phyloP scores from a whole-genome alignment of 2,329 filamentous ascomycete genomes.

The Fusarium compactum region DNA sequence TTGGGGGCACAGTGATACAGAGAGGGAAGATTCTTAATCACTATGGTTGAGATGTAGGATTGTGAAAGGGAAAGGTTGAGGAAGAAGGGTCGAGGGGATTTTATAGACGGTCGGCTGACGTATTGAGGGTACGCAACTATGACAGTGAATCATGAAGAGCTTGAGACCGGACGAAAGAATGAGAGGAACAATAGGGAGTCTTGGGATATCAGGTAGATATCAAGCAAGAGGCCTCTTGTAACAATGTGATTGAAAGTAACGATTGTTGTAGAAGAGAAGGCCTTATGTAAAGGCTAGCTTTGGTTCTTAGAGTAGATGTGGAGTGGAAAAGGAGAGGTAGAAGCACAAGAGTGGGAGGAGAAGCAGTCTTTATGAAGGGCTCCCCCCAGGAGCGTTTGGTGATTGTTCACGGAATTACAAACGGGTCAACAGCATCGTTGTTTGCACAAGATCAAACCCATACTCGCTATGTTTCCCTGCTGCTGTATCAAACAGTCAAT shows the following conservation, averaged over 20 bases:
- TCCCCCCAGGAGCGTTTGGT: background rate
- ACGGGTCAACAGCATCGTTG: constrained; percentile 28
- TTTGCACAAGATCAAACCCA: constrained; percentile 14
- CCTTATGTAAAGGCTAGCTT: background rate
- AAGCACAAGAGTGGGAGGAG: constrained; percentile 5
- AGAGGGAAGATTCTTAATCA: constrained; percentile 15
- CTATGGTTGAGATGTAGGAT: background rate
- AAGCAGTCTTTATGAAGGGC: constrained; percentile 18
- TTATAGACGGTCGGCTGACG: background rate
- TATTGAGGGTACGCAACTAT: background rate
- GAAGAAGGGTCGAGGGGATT: background rate
- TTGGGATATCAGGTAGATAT: background rate
- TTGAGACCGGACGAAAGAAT: constrained; percentile 14
- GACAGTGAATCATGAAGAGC: constrained; percentile 7
- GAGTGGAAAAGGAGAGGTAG: constrained; percentile 6
- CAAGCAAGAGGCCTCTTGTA: background rate
- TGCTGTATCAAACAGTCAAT: constrained; percentile 9
- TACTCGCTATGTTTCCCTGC: constrained; percentile 2
- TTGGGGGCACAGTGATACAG: background rate
- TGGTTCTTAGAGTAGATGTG: constrained; percentile 2
- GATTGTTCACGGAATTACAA: constrained; percentile 27
- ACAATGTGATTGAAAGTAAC: background rate
- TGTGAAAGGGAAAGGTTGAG: background rate
- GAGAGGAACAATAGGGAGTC: background rate
- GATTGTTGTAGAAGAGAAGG: background rate